Percentiles rank a stretch among this genome's conserved stretches.
These are phyloP conservation scores for Mortierella polycephala DNA, from an alignment of 371 early-diverging fungal genomes.

Conservation along the genomic window DNA sequence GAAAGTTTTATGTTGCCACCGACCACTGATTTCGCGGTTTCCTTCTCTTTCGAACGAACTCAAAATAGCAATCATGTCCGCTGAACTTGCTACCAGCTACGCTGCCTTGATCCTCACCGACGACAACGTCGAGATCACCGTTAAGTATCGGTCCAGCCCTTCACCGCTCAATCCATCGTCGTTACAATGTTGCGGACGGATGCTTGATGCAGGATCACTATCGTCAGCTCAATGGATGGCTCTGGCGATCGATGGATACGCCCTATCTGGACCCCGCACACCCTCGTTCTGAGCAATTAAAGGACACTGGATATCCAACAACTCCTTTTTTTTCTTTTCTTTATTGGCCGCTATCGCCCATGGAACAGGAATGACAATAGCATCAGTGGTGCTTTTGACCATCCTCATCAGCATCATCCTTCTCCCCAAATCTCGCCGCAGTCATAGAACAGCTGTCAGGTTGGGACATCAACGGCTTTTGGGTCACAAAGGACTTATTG, in stretches of 20 bases:
- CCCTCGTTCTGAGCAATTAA: no score
- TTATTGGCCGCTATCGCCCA: no score
- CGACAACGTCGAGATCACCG: constrained; percentile 95
- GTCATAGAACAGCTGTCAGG: no score
- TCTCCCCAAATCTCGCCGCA: no score
- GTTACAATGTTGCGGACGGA: constrained; percentile 1
- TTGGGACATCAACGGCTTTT: no score
- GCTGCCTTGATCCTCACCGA: constrained; percentile 98
- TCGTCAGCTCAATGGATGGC: constrained; percentile 44
- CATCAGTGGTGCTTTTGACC: no score
- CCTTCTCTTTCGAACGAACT: constrained; percentile 43
- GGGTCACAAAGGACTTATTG: no score
- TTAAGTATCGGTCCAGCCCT: constrained; percentile 64
- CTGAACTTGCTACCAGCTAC: constrained; percentile 95
- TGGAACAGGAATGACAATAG: no score
- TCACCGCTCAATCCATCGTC: not conserved
- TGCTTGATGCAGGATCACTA: constrained; percentile 4
- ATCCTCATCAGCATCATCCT: no score
- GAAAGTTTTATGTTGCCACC: not conserved
- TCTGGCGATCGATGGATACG: not conserved
- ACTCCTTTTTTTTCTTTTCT: no score
- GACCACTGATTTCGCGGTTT: constrained; percentile 3
- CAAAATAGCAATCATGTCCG: constrained; percentile 36
- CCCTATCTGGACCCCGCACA: not conserved
- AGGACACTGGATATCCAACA: no score